Evolutionary conservation across 116 monocot species (phyloP), one percentile per base, ranked within the genome.

Genomic region (Zostera marina): DNA sequence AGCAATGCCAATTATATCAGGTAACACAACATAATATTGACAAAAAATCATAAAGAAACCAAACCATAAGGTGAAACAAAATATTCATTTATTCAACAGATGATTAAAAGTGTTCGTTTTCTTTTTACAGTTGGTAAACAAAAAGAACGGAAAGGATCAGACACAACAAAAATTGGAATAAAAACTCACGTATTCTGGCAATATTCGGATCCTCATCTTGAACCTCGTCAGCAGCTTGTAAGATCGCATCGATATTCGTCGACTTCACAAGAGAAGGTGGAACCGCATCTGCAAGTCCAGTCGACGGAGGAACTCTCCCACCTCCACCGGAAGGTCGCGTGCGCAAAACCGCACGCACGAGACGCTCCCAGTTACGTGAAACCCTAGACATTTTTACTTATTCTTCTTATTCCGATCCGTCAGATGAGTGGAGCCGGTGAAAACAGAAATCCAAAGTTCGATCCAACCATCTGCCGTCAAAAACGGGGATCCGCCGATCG

Each of bases 201-300:
- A 89, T 76, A 51, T 76, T 81, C 17, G 96, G 85, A 52, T 89
- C 85, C 66, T 89, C 85, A 11, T 80, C 82, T 74, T 80, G 82
- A 64, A 96, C 79, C 57, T 96, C 89, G 23, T 89, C 73, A 5
- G 96, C 96, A 6, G 82, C 85, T 40, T 85, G 96, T 23, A 96
- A 73, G 12, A 96, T 96, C 22, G 78, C 75, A 32, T 96, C 85
- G 67, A 96, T 89, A 65, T 85, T 82, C 39, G 85, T 76, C 26
- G 75, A 68, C 62, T 56, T 59, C 22, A 54, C 79, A 9, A 96
- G 78, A 3, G 89, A 96, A 1, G 82, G 68, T 0, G 96, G 96
- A 3, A 89, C 89, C 38, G 75, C 79, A 19, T 65, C 73, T 23
- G 96, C 88, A 53, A 85, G 68, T 9, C 85, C 89, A n/a, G 76